Evolutionary conservation across 345 rosid genomes (phyloP), one percentile per base, ranked within the genome.

Genomic region (Dovyalis caffra): DNA sequence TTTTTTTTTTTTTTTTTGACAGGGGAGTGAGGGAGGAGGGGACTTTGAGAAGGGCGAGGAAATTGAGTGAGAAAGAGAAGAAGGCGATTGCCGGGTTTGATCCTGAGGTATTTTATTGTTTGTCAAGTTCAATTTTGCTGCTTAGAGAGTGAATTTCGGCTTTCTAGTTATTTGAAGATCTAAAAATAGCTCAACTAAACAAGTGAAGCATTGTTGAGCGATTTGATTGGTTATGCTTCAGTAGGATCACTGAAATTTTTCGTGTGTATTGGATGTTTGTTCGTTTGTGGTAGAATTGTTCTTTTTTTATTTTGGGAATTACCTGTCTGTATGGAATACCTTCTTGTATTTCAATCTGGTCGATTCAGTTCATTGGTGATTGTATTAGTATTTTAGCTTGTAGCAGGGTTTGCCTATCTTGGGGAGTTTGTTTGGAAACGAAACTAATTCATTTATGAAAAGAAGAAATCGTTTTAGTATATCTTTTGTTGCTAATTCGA

Each of bases 41-140:
- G 79, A 82, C 77, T 61, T 78, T 80, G 56, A 64, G 56, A 64
- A 78, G 79, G 38, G 72, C 64, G 16, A 78, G 53, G 53, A 47
- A 47, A 18, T 47, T 75, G 26, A 72, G 69, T 5, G 80, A 80
- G 76, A 86, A 89, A 79, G 76, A 85, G 51, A 86, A 83, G 76
- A 86, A 83, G 86, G 80, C 73, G 66, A 78, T 95, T 23, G 87
- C 83, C 14, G 83, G 72, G 34, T 76, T 91, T 56, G 99, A 95
- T 81, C 92, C 97, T 49, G 91, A 92, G 95, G 99, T 95, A 81
- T 65, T n/a, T 57, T 67, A 37, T 18, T 77, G 70, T 58, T 25
- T 57, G n/a, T n/a, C n/a, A n/a, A n/a, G n/a, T n/a, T n/a, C n/a
- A n/a, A 43, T 43, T 43, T 43, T 43, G 47, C 3, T 43, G 47